Conservation (phyloP, 305 asterid genomes). For the Lippia alba region DNA sequence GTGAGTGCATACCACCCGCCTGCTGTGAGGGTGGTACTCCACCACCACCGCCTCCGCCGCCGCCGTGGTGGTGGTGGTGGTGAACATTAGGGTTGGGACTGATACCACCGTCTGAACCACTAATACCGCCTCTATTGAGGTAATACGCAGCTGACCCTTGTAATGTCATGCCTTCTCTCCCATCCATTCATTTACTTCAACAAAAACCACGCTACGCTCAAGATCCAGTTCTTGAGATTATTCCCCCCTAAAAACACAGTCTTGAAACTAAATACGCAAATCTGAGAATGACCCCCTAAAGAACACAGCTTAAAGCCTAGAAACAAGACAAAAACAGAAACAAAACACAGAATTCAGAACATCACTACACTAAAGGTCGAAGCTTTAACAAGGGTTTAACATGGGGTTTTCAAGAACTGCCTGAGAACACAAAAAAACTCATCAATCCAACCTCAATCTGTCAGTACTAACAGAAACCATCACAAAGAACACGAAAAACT, state of each 20-base stretch:
- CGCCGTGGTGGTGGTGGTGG: too few relatives aligned
- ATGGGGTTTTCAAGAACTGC: slow-evolving; percentile 48
- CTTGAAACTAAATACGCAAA: slow-evolving; percentile 29
- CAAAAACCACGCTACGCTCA: slow-evolving; percentile 36
- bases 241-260: background rate
- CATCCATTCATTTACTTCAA: slow-evolving; percentile 69
- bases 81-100: slow-evolving; percentile 38
- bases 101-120: slow-evolving; percentile 45
- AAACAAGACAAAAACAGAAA: slow-evolving; percentile 15
- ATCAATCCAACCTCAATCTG: background rate
- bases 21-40: slow-evolving; percentile 41
- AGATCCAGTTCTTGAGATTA: slow-evolving; percentile 22
- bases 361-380: slow-evolving; percentile 16
- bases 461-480: background rate
- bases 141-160: slow-evolving; percentile 63
- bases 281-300: slow-evolving; percentile 33
- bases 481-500: slow-evolving; percentile 29
- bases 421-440: slow-evolving; percentile 12
- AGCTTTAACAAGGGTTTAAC: slow-evolving; percentile 49
- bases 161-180: slow-evolving; percentile 71
- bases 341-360: slow-evolving; percentile 17
- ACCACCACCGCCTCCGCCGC: slow-evolving; percentile 26
- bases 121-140: slow-evolving; percentile 58
- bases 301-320: slow-evolving; percentile 27
- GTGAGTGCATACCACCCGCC: slow-evolving; percentile 41